Evolutionary conservation across 768 basidiomycete species (phyloP).

Genomic region (Panaeolus cyanescens): DNA sequence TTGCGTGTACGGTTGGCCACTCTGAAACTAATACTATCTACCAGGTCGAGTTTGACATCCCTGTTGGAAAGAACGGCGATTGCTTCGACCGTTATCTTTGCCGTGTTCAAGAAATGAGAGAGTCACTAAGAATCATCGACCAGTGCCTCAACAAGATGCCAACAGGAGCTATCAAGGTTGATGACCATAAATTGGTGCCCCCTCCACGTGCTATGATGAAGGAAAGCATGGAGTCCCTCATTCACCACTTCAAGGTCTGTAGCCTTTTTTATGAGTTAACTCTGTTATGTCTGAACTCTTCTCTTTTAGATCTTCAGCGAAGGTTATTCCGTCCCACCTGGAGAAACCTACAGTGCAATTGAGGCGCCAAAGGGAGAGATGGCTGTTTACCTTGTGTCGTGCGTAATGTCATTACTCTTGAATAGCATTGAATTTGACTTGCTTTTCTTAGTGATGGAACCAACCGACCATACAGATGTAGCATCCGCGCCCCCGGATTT

Average conservation of each 20-base stretch:
- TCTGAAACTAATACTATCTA: constrained; percentile 3
- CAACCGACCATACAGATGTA: constrained; percentile 95
- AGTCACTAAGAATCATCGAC: constrained; percentile 85
- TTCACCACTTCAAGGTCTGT: constrained; percentile 95
- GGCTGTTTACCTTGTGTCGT: constrained; percentile 98
- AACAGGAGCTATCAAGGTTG: constrained; percentile 87
- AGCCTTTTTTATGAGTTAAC: not conserved
- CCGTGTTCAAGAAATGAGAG: constrained; percentile 97
- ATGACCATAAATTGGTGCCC: constrained; percentile 96
- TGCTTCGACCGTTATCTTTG: constrained; percentile 98
- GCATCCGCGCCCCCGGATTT: constrained; percentile 95
- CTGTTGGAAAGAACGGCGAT: constrained; percentile 96
- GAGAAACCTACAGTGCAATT: constrained; percentile 95
- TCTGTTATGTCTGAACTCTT: not conserved
- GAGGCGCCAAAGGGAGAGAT: constrained; percentile 99
- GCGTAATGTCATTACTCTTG: constrained; percentile 30
- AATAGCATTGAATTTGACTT: not conserved
- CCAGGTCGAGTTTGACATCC: constrained; percentile 94
- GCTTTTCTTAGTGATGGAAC: constrained; percentile 72
- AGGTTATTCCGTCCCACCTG: constrained; percentile 94
- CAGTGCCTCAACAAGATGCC: constrained; percentile 99
- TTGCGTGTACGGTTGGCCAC: not conserved
- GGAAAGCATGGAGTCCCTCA: constrained; percentile 97
- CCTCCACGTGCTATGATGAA: constrained; percentile 98
- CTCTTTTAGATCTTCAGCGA: constrained; percentile 82